Conservation (phyloP, 306 rosid genomes). For the Pyrus bretschneideri region DNA sequence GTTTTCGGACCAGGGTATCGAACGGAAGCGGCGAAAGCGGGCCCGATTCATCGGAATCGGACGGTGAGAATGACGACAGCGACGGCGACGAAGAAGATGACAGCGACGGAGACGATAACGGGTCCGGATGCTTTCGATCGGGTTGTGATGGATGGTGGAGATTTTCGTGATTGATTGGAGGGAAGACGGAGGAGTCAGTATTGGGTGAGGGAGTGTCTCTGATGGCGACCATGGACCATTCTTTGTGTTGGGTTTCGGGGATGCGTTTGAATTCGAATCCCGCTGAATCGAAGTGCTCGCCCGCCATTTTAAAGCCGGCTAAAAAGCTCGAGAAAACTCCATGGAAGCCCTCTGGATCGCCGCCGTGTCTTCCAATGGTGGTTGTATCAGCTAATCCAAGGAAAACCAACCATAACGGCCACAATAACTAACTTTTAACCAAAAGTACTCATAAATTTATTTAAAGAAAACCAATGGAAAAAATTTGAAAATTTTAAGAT, state of each 20-base stretch:
- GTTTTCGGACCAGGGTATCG: conserved; percentile 20
- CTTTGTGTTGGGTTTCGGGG: conserved; percentile 3
- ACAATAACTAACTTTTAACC: no score
- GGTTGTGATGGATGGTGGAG: conserved; percentile 13
- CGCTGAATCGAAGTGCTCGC: neutral
- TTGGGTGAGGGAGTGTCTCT: conserved; percentile 15
- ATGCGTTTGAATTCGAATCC: neutral
- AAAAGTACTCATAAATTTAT: no score
- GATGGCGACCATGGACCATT: conserved; percentile 35
- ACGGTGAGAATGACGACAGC: conserved; percentile 28
- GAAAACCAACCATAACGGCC: no score
- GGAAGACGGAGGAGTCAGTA: conserved; percentile 34
- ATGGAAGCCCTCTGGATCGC: neutral
- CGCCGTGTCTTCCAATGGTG: neutral
- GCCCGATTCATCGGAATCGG: conserved; percentile 38
- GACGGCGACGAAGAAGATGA: conserved; percentile 16
- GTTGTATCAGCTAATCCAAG: neutral
- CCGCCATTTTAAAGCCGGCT: neutral
- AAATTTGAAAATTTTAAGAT: no score
- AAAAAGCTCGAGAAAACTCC: neutral
- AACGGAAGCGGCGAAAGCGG: conserved; percentile 12
- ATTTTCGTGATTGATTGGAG: conserved; percentile 47
- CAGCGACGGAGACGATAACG: conserved; percentile 8
- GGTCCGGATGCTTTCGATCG: neutral
- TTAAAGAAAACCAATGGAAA: no score